A percentile compares a stretch with the other conserved stretches of the same genome.
Conservation (phyloP, 2,329 filamentous ascomycete genomes). For the Xylaria polymorpha region DNA sequence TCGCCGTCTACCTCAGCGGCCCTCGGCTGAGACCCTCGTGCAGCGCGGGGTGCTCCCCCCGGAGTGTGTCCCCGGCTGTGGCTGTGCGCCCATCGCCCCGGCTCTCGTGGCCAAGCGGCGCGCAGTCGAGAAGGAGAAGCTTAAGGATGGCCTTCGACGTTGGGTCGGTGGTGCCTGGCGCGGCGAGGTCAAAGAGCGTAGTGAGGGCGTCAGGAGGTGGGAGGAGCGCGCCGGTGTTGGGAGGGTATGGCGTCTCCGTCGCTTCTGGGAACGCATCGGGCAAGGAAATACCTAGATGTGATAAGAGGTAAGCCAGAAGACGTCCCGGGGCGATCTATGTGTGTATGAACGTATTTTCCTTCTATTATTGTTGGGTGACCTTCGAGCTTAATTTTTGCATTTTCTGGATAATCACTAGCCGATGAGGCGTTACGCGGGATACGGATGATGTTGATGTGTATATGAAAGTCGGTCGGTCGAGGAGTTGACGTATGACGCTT, state of each 20-base stretch:
- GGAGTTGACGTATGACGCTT: constrained; percentile 7
- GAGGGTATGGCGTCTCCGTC: constrained; percentile 69
- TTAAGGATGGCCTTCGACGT: constrained; percentile 73
- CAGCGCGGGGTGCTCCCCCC: constrained; percentile 72
- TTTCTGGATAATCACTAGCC: constrained; percentile 18
- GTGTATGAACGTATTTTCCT: constrained; percentile 11
- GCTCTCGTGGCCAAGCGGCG: constrained; percentile 71
- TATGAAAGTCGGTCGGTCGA: not conserved
- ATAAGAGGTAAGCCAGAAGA: constrained; percentile 3
- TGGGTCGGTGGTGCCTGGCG: constrained; percentile 73
- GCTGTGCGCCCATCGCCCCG: constrained; percentile 64
- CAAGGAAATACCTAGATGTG: constrained; percentile 46
- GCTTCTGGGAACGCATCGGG: constrained; percentile 74
- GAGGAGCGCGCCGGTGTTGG: constrained; percentile 66
- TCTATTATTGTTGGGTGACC: not conserved
- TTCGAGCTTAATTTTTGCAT: constrained; percentile 11
- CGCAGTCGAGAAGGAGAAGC: constrained; percentile 72
- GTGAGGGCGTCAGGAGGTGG: constrained; percentile 59
- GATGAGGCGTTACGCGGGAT: constrained; percentile 6
- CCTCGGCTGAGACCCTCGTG: constrained; percentile 69
- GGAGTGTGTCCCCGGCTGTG: constrained; percentile 61
- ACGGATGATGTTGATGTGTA: constrained; percentile 10
- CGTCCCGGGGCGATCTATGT: not conserved
- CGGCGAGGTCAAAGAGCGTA: constrained; percentile 62
- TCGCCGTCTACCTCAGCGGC: constrained; percentile 68